These are phyloP conservation scores for Kluyveromyces dobzhanskii DNA, from an alignment of 805 yeast genomes.

Conservation along the genomic window DNA sequence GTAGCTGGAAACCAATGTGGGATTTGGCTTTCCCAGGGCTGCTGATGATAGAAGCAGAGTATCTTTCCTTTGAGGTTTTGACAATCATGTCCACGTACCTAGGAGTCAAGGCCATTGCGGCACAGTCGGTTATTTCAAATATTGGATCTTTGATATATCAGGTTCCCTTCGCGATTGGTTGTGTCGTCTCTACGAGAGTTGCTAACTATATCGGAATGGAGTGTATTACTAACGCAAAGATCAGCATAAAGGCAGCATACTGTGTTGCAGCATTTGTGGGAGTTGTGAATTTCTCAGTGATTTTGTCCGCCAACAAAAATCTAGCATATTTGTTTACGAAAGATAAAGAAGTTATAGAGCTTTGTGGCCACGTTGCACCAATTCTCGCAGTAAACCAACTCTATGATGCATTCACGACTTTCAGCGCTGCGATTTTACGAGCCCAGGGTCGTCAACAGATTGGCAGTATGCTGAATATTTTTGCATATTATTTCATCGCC, in stretches of 20 bases:
- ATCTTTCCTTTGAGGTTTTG: constrained; percentile 48
- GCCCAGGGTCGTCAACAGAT: constrained; percentile 70
- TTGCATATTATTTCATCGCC: constrained; percentile 65
- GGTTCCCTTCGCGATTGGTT: constrained; percentile 50
- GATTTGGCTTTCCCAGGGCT: constrained; percentile 45
- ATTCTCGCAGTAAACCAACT: constrained; percentile 57
- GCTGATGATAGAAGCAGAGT: constrained; percentile 48
- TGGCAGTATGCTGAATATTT: constrained; percentile 61
- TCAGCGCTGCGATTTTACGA: constrained; percentile 64
- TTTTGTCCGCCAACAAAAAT: constrained; percentile 39
- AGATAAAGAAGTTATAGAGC: constrained; percentile 46
- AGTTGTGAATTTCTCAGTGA: constrained; percentile 34
- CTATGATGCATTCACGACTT: constrained; percentile 61
- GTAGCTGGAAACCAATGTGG: constrained; percentile 29
- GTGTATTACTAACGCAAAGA: constrained; percentile 23
- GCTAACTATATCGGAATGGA: constrained; percentile 46
- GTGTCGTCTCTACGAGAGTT: constrained; percentile 46
- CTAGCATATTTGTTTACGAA: constrained; percentile 53
- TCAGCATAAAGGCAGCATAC: constrained; percentile 36
- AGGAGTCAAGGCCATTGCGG: constrained; percentile 46
- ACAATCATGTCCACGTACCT: constrained; percentile 45
- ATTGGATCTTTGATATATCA: constrained; percentile 44
- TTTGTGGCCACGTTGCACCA: constrained; percentile 53
- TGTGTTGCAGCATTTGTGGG: constrained; percentile 29
- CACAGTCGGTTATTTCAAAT: constrained; percentile 48